These are phyloP conservation scores for Fusarium haematococcum DNA, from an alignment of 2,329 filamentous ascomycete genomes.

Conservation along the genomic window DNA sequence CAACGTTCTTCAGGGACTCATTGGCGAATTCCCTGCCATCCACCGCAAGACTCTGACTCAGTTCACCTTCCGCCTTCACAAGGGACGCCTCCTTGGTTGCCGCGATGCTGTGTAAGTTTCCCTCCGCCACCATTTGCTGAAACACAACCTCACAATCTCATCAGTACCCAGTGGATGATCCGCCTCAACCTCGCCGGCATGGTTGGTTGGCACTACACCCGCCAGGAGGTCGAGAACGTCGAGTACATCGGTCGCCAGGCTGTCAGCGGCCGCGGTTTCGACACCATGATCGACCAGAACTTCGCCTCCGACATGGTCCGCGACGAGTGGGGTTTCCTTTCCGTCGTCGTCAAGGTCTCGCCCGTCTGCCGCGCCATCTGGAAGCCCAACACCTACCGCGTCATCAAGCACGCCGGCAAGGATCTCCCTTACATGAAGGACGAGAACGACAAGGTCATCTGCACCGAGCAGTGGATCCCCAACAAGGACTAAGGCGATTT, in stretches of 20 bases:
- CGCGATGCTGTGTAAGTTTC: conserved; percentile 21
- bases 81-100: background rate
- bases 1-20: background rate
- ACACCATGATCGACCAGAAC: background rate
- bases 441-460: background rate
- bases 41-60: conserved; percentile 3
- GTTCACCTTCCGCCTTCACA: conserved; percentile 5
- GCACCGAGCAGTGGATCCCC: background rate
- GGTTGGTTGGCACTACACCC: conserved; percentile 6
- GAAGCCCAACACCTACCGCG: background rate
- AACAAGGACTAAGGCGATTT: background rate
- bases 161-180: conserved; percentile 30
- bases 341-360: background rate
- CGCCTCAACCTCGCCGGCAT: conserved; percentile 1
- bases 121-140: rapidly evolving
- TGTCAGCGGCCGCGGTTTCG: background rate
- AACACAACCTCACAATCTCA: background rate
- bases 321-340: background rate
- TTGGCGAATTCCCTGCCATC: background rate
- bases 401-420: background rate
- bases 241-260: background rate
- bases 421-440: background rate
- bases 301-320: background rate
- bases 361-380: background rate
- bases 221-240: background rate